phyloP scores from a whole-genome alignment of 2,329 filamentous ascomycete species.

The Epichloe sp. region DNA sequence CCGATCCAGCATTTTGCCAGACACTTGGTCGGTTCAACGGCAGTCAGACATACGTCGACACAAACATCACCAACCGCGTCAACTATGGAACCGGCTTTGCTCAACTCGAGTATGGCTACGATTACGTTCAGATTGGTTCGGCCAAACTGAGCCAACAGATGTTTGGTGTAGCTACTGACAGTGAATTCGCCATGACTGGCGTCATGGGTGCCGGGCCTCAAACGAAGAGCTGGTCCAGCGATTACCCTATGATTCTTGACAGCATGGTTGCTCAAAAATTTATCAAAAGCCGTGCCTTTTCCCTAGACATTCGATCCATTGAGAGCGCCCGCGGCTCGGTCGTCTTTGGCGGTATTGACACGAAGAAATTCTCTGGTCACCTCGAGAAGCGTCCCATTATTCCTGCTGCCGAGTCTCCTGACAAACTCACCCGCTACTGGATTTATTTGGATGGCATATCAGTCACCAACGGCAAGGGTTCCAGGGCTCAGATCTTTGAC shows the following conservation, averaged over 20 bases:
- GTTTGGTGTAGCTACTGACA: slow-evolving; percentile 24
- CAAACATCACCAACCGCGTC: slow-evolving; percentile 13
- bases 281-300: slow-evolving; percentile 25
- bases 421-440: slow-evolving; percentile 27
- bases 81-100: slow-evolving; percentile 21
- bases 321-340: slow-evolving; percentile 19
- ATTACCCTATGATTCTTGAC: slow-evolving; percentile 23
- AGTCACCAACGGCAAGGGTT: slow-evolving; percentile 20
- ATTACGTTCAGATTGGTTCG: slow-evolving; percentile 19
- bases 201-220: slow-evolving; percentile 23
- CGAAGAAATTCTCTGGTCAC: slow-evolving; percentile 38
- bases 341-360: slow-evolving; percentile 45
- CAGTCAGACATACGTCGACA: slow-evolving; percentile 17
- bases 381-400: slow-evolving; percentile 45
- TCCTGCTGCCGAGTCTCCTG: slow-evolving; percentile 23
- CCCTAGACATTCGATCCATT: slow-evolving; percentile 21
- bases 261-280: slow-evolving; percentile 19
- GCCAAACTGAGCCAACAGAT: slow-evolving; percentile 20
- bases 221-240: slow-evolving; percentile 19
- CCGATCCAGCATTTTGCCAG: slow-evolving; percentile 15
- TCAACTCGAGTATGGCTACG: slow-evolving; percentile 21
- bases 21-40: slow-evolving; percentile 17
- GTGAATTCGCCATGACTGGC: slow-evolving; percentile 16
- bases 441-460: slow-evolving; percentile 25
- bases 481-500: slow-evolving; percentile 31